Percentiles rank a stretch among this genome's conserved stretches.
Conservation (phyloP, 2,329 filamentous ascomycete species). For the Diaporthe ilicicola region DNA sequence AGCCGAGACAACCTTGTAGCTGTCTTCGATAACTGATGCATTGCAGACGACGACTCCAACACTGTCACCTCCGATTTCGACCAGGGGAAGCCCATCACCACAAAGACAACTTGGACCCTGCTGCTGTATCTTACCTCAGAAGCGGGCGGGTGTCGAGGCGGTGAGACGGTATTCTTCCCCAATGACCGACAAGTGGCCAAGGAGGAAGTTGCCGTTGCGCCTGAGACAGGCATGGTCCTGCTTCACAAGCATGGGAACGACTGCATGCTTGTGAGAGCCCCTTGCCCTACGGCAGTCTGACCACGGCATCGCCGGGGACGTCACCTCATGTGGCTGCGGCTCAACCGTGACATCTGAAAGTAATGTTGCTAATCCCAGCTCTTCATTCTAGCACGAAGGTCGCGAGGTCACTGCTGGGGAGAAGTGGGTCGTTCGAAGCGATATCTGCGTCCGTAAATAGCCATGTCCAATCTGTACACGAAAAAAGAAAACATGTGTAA, state of each 20-base stretch:
- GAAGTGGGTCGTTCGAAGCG: conserved; percentile 79
- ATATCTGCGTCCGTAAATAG: conserved; percentile 65
- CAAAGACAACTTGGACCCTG: conserved; percentile 89
- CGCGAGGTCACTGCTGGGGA: conserved; percentile 71
- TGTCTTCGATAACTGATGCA: not conserved
- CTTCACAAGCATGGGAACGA: conserved; percentile 90
- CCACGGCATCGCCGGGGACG: not conserved
- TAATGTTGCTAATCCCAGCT: not conserved
- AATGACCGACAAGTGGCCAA: conserved; percentile 64
- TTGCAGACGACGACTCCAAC: conserved; percentile 88
- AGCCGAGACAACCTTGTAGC: conserved; percentile 30
- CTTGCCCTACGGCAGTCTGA: not conserved
- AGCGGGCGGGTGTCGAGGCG: conserved; percentile 78
- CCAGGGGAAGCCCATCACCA: conserved; percentile 51
- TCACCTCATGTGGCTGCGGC: not conserved
- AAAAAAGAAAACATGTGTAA: not conserved
- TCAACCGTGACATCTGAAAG: not conserved
- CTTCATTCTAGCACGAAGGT: conserved; percentile 64
- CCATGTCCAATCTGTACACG: conserved; percentile 5
- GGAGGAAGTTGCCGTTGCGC: conserved; percentile 75
- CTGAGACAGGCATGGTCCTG: conserved; percentile 86
- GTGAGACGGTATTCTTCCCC: conserved; percentile 92
- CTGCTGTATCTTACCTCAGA: conserved; percentile 85
- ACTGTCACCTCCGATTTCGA: conserved; percentile 65
- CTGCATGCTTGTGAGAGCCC: conserved; percentile 74